Conservation (phyloP, 768 basidiomycete species). For the Vararia minispora region DNA sequence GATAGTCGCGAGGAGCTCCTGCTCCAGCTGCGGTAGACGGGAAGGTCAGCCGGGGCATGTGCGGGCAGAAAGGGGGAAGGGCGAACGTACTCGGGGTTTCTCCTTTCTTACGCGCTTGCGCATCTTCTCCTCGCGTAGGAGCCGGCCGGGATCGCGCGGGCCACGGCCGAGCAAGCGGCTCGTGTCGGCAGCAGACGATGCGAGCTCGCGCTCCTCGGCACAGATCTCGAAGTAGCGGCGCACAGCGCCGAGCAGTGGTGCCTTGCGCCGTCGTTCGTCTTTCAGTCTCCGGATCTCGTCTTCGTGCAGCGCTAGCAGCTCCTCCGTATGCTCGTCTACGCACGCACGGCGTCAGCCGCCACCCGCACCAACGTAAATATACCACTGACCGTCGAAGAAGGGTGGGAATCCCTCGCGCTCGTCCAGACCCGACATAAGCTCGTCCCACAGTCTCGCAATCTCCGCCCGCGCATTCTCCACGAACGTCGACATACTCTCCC, state of each 20-base stretch:
- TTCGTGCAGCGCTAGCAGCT: conserved; percentile 75
- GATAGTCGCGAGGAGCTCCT: conserved; percentile 67
- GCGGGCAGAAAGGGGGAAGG: neutral
- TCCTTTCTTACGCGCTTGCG: conserved; percentile 86
- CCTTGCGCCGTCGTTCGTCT: conserved; percentile 72
- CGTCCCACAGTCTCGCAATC: conserved; percentile 75
- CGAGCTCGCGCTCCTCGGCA: conserved; percentile 81
- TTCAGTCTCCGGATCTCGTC: conserved; percentile 74
- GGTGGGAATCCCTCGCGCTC: conserved; percentile 74
- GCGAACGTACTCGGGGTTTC: conserved; percentile 71
- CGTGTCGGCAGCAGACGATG: conserved; percentile 71
- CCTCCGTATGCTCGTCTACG: conserved; percentile 81
- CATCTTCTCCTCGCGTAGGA: conserved; percentile 95
- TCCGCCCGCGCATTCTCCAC: conserved; percentile 73
- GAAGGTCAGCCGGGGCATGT: neutral
- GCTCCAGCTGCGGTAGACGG: conserved; percentile 54
- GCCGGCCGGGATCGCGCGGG: conserved; percentile 69
- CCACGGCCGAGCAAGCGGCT: conserved; percentile 73
- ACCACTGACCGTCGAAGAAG: conserved; percentile 63
- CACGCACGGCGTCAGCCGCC: conserved; percentile 3
- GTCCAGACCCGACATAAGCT: conserved; percentile 75
- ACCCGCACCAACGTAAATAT: neutral
- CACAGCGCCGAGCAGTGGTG: conserved; percentile 60
- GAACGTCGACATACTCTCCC: conserved; percentile 80
- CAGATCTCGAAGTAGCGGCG: conserved; percentile 88